These are phyloP conservation scores for Posidonia australis DNA, from an alignment of 106 monocot genomes.

Conservation along the genomic window DNA sequence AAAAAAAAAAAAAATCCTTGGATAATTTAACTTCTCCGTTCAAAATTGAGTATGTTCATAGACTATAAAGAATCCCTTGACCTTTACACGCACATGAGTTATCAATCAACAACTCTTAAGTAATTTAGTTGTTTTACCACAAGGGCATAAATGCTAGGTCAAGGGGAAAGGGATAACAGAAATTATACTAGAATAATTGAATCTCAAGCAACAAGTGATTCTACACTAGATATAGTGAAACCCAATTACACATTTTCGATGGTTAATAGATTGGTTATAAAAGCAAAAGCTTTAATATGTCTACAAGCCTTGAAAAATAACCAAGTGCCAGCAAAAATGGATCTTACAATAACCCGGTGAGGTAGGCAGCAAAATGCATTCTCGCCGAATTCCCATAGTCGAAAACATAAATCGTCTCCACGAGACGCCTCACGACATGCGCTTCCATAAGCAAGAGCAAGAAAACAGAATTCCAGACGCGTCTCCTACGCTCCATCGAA, in stretches of 20 bases:
- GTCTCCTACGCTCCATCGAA: not conserved
- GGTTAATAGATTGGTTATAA: too few relatives aligned
- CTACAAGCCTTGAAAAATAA: not conserved
- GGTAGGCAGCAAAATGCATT: constrained; percentile 66
- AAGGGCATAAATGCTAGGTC: not conserved
- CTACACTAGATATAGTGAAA: too few relatives aligned
- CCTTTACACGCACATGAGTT: too few relatives aligned
- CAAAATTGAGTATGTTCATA: too few relatives aligned
- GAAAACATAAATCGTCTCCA: constrained; percentile 64
- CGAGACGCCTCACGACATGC: constrained; percentile 58
- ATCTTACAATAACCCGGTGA: constrained; percentile 72
- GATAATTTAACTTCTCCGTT: too few relatives aligned
- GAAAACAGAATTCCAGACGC: constrained; percentile 44
- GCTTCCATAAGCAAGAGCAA: constrained; percentile 66
- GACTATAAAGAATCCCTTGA: too few relatives aligned
- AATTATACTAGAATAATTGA: too few relatives aligned
- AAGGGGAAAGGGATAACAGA: not conserved
- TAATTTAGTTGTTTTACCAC: not conserved
- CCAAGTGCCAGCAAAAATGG: not conserved
- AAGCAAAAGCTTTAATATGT: too few relatives aligned
- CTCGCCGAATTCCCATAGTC: constrained; percentile 50
- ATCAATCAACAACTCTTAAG: not conserved
- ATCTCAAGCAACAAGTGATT: too few relatives aligned
- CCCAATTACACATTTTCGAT: too few relatives aligned
- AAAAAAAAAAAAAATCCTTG: too few relatives aligned